Percentiles rank a stretch among this genome's conserved stretches.
Evolutionary conservation across 1,284 basidiomycete species (phyloP).

Genomic region (Puccinia horiana): DNA sequence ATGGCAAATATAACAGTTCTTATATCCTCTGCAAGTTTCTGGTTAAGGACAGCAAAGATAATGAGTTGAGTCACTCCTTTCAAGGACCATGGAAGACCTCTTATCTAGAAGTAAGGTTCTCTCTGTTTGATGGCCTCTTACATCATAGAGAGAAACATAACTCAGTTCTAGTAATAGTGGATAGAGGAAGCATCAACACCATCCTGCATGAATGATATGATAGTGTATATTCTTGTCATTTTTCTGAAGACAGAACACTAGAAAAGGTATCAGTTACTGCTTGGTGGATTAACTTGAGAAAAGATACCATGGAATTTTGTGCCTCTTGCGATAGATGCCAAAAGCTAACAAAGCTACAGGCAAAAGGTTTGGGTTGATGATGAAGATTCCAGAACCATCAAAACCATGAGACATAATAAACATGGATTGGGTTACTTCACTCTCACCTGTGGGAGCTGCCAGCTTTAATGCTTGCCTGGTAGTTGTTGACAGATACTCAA

Average conservation of each 20-base stretch:
- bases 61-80: not conserved
- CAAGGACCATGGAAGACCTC: not conserved
- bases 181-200: not conserved
- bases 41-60: not conserved
- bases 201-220: slow-evolving; percentile 11
- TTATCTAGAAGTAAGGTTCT: not conserved
- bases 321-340: slow-evolving; percentile 3
- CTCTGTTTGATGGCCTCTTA: not conserved
- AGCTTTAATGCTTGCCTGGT: not conserved
- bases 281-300: slow-evolving; percentile 22
- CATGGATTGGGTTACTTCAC: too few relatives aligned
- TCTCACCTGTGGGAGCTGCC: not conserved
- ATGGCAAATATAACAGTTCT: not conserved
- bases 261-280: not conserved
- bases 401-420: too few relatives aligned
- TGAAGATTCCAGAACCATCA: too few relatives aligned
- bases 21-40: not conserved
- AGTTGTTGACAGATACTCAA: slow-evolving; percentile 9
- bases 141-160: slow-evolving; percentile 3
- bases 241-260: not conserved
- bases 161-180: not conserved
- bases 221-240: not conserved
- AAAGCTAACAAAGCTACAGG: slow-evolving; percentile 5
- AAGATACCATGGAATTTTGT: not conserved
- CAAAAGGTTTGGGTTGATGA: not conserved